A percentile compares a stretch with the other conserved stretches of the same genome.
Conservation (phyloP, 2,329 filamentous ascomycete genomes). For the Nothophoma quercina region DNA sequence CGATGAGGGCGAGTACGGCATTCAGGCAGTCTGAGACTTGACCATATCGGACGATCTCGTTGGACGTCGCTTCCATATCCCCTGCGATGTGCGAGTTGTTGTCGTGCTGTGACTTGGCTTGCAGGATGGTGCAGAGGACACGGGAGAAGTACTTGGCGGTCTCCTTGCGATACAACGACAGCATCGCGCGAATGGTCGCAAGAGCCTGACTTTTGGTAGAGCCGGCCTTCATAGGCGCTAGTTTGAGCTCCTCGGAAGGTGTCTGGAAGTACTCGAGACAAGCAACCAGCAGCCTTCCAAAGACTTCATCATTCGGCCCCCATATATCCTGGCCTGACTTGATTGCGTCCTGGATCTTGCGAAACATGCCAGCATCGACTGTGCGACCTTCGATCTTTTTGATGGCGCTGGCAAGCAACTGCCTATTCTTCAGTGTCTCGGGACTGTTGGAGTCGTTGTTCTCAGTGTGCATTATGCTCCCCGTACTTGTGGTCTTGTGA, state of each 20-base stretch:
- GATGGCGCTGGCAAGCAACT: constrained; percentile 77
- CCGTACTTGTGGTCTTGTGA: constrained; percentile 49
- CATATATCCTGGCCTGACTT: constrained; percentile 70
- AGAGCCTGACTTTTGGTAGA: constrained; percentile 79
- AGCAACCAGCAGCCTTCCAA: constrained; percentile 70
- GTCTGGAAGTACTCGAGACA: constrained; percentile 77
- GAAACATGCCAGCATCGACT: constrained; percentile 83
- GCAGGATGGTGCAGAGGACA: constrained; percentile 71
- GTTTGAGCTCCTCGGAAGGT: constrained; percentile 54
- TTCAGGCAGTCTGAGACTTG: constrained; percentile 63
- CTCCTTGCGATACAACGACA: constrained; percentile 70
- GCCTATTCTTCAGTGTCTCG: constrained; percentile 56
- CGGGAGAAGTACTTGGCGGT: constrained; percentile 73
- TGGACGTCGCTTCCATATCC: constrained; percentile 75
- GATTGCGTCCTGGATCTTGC: constrained; percentile 77
- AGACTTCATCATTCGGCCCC: constrained; percentile 72
- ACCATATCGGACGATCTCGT: constrained; percentile 73
- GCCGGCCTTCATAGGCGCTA: constrained; percentile 70
- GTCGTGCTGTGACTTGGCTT: constrained; percentile 71
- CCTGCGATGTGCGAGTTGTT: constrained; percentile 74
- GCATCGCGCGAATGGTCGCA: constrained; percentile 75
- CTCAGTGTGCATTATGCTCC: constrained; percentile 45
- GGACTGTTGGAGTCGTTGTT: constrained; percentile 42
- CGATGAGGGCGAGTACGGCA: constrained; percentile 49
- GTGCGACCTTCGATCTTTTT: constrained; percentile 73